Evolutionary conservation across 2,329 filamentous ascomycete species (phyloP).

Genomic region (Scedosporium aurantiacum): DNA sequence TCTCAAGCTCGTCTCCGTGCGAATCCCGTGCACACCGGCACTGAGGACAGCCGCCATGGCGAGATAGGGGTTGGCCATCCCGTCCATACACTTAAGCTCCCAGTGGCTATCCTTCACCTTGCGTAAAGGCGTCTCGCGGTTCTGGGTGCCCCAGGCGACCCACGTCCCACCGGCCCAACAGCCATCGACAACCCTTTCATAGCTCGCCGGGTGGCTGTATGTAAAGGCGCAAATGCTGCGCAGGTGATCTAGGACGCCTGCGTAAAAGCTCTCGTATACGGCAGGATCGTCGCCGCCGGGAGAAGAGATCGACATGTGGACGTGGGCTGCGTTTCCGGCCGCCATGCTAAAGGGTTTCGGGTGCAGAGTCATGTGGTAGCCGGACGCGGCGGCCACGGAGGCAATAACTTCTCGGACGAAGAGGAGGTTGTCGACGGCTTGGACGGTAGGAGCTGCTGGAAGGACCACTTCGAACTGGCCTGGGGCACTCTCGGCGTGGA

Average conservation of each 20-base stretch:
- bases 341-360: conserved; percentile 52
- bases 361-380: conserved; percentile 59
- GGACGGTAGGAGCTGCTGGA: conserved; percentile 47
- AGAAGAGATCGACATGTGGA: conserved; percentile 56
- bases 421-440: conserved; percentile 61
- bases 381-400: conserved; percentile 49
- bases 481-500: conserved; percentile 62
- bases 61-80: conserved; percentile 68
- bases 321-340: conserved; percentile 57
- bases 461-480: conserved; percentile 74
- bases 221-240: conserved; percentile 58
- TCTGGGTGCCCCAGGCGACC: conserved; percentile 73
- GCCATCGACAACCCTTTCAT: conserved; percentile 57
- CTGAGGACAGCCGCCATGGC: conserved; percentile 26
- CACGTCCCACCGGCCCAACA: conserved; percentile 69
- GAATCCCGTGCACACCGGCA: conserved; percentile 19
- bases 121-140: conserved; percentile 63
- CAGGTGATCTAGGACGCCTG: conserved; percentile 57
- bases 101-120: conserved; percentile 58
- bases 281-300: conserved; percentile 24
- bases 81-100: conserved; percentile 72
- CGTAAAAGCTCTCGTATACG: conserved; percentile 57
- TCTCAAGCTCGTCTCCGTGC: conserved; percentile 23
- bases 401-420: conserved; percentile 60
- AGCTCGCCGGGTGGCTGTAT: conserved; percentile 54